phyloP scores from a whole-genome alignment of 2,329 filamentous ascomycete species.

The Verticillium alfalfae region DNA sequence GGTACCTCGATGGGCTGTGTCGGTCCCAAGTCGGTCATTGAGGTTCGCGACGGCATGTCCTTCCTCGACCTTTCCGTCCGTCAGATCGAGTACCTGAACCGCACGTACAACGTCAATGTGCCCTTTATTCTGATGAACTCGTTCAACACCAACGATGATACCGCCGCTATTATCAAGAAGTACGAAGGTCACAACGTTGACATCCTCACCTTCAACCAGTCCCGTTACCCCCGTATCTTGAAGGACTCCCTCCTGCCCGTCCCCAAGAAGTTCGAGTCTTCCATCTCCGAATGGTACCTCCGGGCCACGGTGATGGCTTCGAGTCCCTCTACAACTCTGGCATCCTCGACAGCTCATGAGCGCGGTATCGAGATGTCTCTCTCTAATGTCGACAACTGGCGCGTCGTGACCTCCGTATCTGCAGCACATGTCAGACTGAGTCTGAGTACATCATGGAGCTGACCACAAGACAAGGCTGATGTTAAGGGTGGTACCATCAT shows the following conservation, averaged over 20 bases:
- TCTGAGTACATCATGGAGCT: constrained; percentile 99
- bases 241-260: constrained; percentile 98
- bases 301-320: constrained; percentile 98
- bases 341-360: constrained; percentile 94
- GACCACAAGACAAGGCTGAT: constrained; percentile 99
- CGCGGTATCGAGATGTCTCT: constrained; percentile 97
- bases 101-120: constrained; percentile 94
- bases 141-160: constrained; percentile 99
- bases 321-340: constrained; percentile 99
- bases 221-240: constrained; percentile 92
- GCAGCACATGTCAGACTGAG: constrained; percentile 96
- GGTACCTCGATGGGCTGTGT: constrained; percentile 99
- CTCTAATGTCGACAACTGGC: constrained; percentile 97
- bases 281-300: constrained; percentile 96
- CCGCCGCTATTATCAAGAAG: constrained; percentile 99
- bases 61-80: constrained; percentile 98
- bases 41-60: constrained; percentile 99
- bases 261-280: constrained; percentile 80
- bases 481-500: constrained; percentile 99
- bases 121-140: constrained; percentile 99
- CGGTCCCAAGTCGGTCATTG: constrained; percentile 98
- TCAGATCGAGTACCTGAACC: constrained; percentile 98
- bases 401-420: constrained; percentile 99
- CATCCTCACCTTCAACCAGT: constrained; percentile 99
- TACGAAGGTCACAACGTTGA: constrained; percentile 99